These are phyloP conservation scores for Thermochaetoides thermophila DNA, from an alignment of 495 filamentous ascomycete genomes.

Conservation along the genomic window DNA sequence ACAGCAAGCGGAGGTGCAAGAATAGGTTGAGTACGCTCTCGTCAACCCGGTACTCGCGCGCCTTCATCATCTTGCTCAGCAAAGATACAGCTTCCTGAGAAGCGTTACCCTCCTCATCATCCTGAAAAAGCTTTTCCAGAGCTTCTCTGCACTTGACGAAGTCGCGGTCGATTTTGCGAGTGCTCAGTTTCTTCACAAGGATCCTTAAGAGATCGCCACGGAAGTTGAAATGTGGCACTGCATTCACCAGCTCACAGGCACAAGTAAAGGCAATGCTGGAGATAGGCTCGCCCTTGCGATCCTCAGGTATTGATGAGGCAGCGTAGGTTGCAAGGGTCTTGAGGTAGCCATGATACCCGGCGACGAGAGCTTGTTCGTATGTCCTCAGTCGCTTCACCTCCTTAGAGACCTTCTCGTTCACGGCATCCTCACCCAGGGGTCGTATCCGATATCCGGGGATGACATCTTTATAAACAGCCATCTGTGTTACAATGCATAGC, in stretches of 20 bases:
- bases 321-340: constrained; percentile 50
- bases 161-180: constrained; percentile 48
- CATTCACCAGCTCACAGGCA: constrained; percentile 58
- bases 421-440: constrained; percentile 55
- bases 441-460: constrained; percentile 94
- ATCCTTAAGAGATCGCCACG: constrained; percentile 74
- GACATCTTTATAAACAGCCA: constrained; percentile 87
- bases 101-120: constrained; percentile 75
- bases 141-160: constrained; percentile 67
- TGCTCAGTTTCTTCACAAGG: constrained; percentile 65
- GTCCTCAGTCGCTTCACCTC: constrained; percentile 67
- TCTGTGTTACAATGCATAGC: constrained; percentile 67
- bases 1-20: constrained; percentile 72
- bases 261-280: constrained; percentile 69
- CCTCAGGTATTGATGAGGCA: constrained; percentile 28
- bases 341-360: constrained; percentile 71
- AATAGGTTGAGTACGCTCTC: constrained; percentile 84
- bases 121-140: constrained; percentile 65
- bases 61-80: constrained; percentile 88
- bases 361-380: constrained; percentile 72
- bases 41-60: constrained; percentile 60
- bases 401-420: constrained; percentile 69
- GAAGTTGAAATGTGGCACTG: constrained; percentile 95
- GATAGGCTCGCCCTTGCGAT: constrained; percentile 26
- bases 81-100: constrained; percentile 77